These are phyloP conservation scores for Aciculoconidium aculeatum DNA, from an alignment of 805 yeast genomes.

Conservation along the genomic window DNA sequence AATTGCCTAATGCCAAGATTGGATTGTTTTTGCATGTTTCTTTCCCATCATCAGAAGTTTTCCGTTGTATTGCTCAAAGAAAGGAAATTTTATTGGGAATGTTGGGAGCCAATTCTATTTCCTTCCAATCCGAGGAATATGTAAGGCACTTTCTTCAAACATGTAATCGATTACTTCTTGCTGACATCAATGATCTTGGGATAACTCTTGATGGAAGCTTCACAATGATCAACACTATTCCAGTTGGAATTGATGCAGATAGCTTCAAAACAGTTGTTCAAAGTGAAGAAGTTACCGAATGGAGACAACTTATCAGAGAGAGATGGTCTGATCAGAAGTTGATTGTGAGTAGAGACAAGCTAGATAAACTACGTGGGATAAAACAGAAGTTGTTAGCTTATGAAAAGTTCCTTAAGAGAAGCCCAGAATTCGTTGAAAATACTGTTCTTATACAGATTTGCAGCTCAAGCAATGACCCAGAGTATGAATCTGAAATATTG, in stretches of 20 bases:
- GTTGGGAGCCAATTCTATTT: conserved; percentile 81
- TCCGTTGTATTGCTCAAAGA: conserved; percentile 88
- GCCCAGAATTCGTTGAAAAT: conserved; percentile 64
- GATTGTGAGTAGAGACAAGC: conserved; percentile 82
- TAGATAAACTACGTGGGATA: conserved; percentile 83
- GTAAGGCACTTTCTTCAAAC: conserved; percentile 93
- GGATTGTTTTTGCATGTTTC: conserved; percentile 92
- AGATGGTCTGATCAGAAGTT: conserved; percentile 71
- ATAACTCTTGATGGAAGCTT: conserved; percentile 56
- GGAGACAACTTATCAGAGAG: conserved; percentile 67
- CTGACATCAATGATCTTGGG: conserved; percentile 66
- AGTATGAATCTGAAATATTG: conserved; percentile 67
- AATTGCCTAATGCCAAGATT: conserved; percentile 76
- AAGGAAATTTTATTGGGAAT: conserved; percentile 71
- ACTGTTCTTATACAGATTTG: conserved; percentile 83
- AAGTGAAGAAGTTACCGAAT: conserved; percentile 48
- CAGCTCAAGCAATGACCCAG: conserved; percentile 50
- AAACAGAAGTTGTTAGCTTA: conserved; percentile 84
- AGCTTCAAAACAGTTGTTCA: conserved; percentile 43
- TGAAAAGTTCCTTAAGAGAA: conserved; percentile 63
- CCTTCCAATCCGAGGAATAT: conserved; percentile 90
- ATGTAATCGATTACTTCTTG: conserved; percentile 73
- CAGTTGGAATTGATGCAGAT: conserved; percentile 76
- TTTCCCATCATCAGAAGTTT: conserved; percentile 93
- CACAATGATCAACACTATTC: conserved; percentile 51